Evolutionary conservation across 495 filamentous ascomycete genomes (phyloP), one percentile per base, ranked within the genome.

Genomic region (Xylaria palmicola): DNA sequence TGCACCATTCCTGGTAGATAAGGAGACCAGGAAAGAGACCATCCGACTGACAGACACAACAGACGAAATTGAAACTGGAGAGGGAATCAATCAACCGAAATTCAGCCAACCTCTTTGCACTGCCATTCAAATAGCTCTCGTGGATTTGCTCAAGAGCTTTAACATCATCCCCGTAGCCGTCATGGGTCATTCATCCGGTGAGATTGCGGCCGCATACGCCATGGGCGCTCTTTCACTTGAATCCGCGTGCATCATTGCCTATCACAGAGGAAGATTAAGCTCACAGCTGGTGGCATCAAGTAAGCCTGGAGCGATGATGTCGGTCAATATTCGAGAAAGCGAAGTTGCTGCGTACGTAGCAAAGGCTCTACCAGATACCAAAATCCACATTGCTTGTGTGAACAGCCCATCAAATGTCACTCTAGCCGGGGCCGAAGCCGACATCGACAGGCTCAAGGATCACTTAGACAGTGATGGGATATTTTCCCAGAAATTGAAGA

Each of bases 131-230:
- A 56, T 83, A 27, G 77, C 74, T 0, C 56, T 88, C 17, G 77
- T 85, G 1, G 75, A 83, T 8, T 62, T 88, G 3, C 63, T 88
- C 3, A 54, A 59, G 10, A 72, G 65, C 20, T 86, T 81, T 73
- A 73, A 72, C 22, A 69, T 88, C 13, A 39, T 56, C 2, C 79
- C 83, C 0, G 56, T 60, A 15, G 74, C 74, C 24, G 81, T 84
- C 0, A 73, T 85, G 0, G 84, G 86, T 4, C 84, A 88, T 62
- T 88, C 85, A 2, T 83, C 78, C 58, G 85, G 85, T 2, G 85
- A 88, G 62, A 87, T 87, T 62, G 75, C 69, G 1, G 75, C 75
- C 4, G 75, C 74, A 13, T 80, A 77, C 62, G 59, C 73, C 32
- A 62, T 50, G 2, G 77, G 78, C 6, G 62, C 59, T 26, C 30